Conservation (phyloP, 345 rosid species). For the Turnera subulata region DNA sequence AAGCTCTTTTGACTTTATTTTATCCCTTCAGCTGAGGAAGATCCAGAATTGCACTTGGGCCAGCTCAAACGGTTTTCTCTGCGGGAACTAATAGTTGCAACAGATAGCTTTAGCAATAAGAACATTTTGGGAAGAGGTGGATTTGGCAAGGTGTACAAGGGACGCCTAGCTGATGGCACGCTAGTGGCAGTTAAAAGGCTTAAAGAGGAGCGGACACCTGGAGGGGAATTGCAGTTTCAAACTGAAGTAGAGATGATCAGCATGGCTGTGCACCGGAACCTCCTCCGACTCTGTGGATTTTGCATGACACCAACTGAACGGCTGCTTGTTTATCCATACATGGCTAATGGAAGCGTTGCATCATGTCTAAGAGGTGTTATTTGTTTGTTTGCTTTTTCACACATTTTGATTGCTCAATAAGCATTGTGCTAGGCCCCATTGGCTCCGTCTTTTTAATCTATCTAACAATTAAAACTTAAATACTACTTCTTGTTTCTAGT, state of each 20-base stretch:
- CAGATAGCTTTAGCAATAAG: conserved; percentile 86
- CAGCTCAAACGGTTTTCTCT: conserved; percentile 95
- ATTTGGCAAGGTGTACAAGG: conserved; percentile 90
- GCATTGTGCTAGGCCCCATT: too few species aligned
- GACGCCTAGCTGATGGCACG: conserved; percentile 2
- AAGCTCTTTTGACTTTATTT: conserved; percentile 2
- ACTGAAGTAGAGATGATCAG: conserved; percentile 4
- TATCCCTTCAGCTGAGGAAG: conserved; percentile 81
- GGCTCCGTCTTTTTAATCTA: too few species aligned
- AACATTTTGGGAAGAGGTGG: conserved; percentile 97
- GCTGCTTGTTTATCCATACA: conserved; percentile 3
- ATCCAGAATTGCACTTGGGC: conserved; percentile 96
- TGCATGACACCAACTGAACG: conserved; percentile 1
- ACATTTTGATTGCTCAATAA: too few species aligned
- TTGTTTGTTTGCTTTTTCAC: too few species aligned
- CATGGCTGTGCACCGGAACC: conserved; percentile 1
- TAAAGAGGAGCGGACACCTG: not conserved
- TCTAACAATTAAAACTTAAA: too few species aligned
- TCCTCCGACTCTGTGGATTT: not conserved
- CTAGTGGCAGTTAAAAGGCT: conserved; percentile 2
- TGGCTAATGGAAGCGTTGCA: conserved; percentile 6
- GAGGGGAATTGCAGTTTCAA: conserved; percentile 6
- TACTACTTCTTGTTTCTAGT: too few species aligned
- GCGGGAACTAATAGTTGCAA: conserved; percentile 92
- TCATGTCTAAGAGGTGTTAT: conserved; percentile 1